phyloP scores from a whole-genome alignment of 371 early-diverging fungal genomes.

The Fennellomyces sp. region DNA sequence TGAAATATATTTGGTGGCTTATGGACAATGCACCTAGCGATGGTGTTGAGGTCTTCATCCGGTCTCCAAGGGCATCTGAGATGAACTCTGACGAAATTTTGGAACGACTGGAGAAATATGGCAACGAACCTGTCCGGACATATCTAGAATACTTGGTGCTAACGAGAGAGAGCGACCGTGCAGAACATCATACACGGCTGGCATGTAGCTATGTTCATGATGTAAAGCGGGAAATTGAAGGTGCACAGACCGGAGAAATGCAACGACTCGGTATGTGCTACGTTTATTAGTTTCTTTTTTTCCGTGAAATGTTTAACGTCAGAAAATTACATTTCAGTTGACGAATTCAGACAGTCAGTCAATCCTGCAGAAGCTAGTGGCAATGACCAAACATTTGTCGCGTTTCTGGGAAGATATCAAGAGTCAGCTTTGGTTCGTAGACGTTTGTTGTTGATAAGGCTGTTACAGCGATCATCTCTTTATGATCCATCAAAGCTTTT shows the following conservation, averaged over 20 bases:
- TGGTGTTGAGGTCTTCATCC: conserved; percentile 54
- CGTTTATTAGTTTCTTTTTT: too few species aligned
- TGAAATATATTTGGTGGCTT: conserved; percentile 67
- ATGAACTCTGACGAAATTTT: conserved; percentile 63
- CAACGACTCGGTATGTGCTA: neutral
- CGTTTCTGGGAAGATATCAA: conserved; percentile 25
- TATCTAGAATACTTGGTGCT: conserved; percentile 66
- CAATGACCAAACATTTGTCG: conserved; percentile 30
- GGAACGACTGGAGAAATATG: conserved; percentile 39
- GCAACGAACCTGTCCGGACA: conserved; percentile 38
- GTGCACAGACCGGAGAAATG: conserved; percentile 17
- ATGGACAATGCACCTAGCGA: conserved; percentile 48
- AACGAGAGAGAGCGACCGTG: conserved; percentile 46
- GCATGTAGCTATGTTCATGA: conserved; percentile 57
- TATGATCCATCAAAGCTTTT: conserved; percentile 33
- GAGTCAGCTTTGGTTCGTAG: conserved; percentile 24
- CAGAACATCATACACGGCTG: conserved; percentile 54
- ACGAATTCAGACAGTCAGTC: conserved; percentile 19
- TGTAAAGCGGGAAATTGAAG: conserved; percentile 29
- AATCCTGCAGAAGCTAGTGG: conserved; percentile 1
- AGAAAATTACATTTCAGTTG: conserved; percentile 15
- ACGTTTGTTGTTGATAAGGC: conserved; percentile 35
- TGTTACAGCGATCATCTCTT: conserved; percentile 36
- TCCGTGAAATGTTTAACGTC: too few species aligned
- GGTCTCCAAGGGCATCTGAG: conserved; percentile 48